Evolutionary conservation across 2,329 filamentous ascomycete genomes (phyloP).

Genomic region (Venturia asperata): DNA sequence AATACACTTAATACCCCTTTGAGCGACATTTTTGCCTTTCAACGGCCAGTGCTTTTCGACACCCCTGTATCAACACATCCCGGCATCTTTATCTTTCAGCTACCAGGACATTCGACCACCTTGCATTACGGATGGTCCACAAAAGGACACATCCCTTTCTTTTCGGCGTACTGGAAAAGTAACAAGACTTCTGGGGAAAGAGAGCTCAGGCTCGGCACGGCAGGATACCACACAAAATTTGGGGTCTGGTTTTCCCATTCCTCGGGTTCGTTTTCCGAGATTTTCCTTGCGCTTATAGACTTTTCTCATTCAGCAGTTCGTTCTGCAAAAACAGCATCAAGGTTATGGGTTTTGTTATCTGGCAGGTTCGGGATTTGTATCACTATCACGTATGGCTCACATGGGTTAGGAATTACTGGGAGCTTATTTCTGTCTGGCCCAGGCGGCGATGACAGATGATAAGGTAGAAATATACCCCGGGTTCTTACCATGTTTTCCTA

Average conservation of each 20-base stretch:
- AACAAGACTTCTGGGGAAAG: conserved; percentile 6
- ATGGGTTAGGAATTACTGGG: conserved; percentile 8
- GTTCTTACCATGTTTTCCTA: conserved; percentile 8
- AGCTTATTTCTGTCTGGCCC: conserved; percentile 7
- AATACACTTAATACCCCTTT: conserved; percentile 17
- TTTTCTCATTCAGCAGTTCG: not conserved
- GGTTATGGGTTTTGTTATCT: not conserved
- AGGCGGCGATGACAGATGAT: conserved; percentile 6
- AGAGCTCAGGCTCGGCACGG: conserved; percentile 4
- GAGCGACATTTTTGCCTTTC: conserved; percentile 13
- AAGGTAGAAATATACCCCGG: conserved; percentile 6
- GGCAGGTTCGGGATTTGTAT: conserved; percentile 3
- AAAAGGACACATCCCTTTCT: conserved; percentile 1
- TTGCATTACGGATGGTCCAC: conserved; percentile 15
- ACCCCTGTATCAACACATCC: conserved; percentile 19
- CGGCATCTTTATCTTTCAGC: conserved; percentile 12
- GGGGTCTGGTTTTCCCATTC: not conserved
- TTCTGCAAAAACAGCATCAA: conserved; percentile 9
- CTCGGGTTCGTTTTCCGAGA: not conserved
- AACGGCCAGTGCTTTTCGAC: conserved; percentile 8
- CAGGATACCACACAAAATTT: conserved; percentile 12
- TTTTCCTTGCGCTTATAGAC: conserved; percentile 9
- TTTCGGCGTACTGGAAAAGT: conserved; percentile 13
- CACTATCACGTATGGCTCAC: conserved; percentile 8
- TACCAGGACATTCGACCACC: not conserved